Evolutionary conservation across 257 asterid genomes (phyloP).

Genomic region (Petrea volubilis): DNA sequence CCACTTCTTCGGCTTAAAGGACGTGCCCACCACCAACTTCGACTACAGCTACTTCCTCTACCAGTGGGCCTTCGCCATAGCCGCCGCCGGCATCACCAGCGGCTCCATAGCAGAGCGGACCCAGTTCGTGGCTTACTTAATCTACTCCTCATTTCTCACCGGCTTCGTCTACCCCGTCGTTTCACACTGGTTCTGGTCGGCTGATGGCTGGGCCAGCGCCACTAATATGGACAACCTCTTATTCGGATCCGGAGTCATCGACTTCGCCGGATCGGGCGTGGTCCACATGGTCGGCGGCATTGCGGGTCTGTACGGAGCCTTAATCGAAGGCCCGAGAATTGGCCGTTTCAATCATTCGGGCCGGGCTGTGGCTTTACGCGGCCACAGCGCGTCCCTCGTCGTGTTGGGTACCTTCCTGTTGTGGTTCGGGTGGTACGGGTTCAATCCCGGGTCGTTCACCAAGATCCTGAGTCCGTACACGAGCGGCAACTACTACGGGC

Average conservation of each 20-base stretch:
- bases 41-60: constrained; percentile 71
- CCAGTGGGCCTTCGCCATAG: constrained; percentile 98
- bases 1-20: constrained; percentile 67
- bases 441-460: constrained; percentile 85
- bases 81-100: constrained; percentile 93
- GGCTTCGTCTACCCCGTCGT: constrained; percentile 90
- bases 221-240: constrained; percentile 32
- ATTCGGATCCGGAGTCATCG: constrained; percentile 83
- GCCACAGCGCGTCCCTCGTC: constrained; percentile 81
- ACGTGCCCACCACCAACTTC: constrained; percentile 39
- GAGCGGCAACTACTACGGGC: constrained; percentile 63
- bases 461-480: constrained; percentile 47
- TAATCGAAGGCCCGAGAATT: constrained; percentile 85
- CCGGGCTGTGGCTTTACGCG: constrained; percentile 59
- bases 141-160: constrained; percentile 73
- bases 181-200: constrained; percentile 94
- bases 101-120: constrained; percentile 92
- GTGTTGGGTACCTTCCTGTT: constrained; percentile 73
- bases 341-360: constrained; percentile 82
- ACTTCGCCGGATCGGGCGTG: constrained; percentile 92
- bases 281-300: constrained; percentile 95
- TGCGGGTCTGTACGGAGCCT: constrained; percentile 76
- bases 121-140: constrained; percentile 75
- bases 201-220: constrained; percentile 93
- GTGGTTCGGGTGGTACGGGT: constrained; percentile 97